These are phyloP conservation scores for Paraleonurus japonicus DNA, from an alignment of 257 asterid species.

Conservation along the genomic window DNA sequence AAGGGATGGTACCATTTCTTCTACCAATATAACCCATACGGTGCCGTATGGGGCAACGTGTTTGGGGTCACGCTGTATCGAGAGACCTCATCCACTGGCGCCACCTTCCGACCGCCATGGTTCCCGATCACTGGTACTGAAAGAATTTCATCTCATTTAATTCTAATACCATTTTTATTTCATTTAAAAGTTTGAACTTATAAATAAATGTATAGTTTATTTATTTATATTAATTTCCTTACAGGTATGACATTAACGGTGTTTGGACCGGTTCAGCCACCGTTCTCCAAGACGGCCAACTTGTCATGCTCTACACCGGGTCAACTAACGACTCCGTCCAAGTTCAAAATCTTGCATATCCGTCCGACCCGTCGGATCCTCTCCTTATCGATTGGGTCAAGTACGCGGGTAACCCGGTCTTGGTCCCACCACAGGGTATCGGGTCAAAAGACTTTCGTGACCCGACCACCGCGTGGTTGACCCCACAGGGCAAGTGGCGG, in stretches of 20 bases:
- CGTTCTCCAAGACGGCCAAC: conserved; percentile 39
- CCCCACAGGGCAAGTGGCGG: conserved; percentile 59
- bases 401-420: conserved; percentile 56
- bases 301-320: conserved; percentile 69
- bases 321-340: conserved; percentile 51
- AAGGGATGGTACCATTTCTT: conserved; percentile 80
- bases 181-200: too few species aligned
- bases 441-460: conserved; percentile 56
- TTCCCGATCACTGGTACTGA: conserved; percentile 61
- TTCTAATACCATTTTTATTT: too few species aligned
- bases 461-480: conserved; percentile 79
- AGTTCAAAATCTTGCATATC: conserved; percentile 65
- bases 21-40: conserved; percentile 72
- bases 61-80: conserved; percentile 79
- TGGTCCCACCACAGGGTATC: conserved; percentile 63
- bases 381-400: conserved; percentile 59
- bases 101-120: conserved; percentile 67
- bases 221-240: too few species aligned
- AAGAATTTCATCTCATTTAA: too few species aligned
- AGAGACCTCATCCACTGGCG: conserved; percentile 64
- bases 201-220: too few species aligned
- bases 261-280: conserved; percentile 90
- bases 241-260: conserved; percentile 55
- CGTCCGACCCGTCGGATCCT: conserved; percentile 58
- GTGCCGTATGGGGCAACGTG: conserved; percentile 70